A percentile compares a stretch with the other conserved stretches of the same genome.
Conservation (phyloP, 2,329 filamentous ascomycete species). For the Sphaerulina vaccinii region DNA sequence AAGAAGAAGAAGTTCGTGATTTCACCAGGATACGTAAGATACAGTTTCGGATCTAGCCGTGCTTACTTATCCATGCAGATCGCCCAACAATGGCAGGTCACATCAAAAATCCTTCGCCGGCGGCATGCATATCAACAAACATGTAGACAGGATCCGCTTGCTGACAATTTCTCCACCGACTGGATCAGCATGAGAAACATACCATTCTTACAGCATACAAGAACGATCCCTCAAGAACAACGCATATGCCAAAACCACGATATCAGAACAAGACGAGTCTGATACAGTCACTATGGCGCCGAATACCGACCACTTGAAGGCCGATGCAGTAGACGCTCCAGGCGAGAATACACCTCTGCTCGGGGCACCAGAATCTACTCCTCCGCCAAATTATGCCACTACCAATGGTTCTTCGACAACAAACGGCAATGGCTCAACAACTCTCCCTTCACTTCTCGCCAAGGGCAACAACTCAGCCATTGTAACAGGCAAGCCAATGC, state of each 20-base stretch:
- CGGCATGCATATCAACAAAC: not conserved
- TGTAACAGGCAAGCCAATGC: constrained; percentile 50
- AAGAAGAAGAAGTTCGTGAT: not conserved
- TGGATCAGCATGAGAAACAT: no score
- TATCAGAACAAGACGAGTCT: not conserved
- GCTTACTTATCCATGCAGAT: not conserved
- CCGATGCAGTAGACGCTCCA: constrained; percentile 14
- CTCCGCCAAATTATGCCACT: constrained; percentile 11
- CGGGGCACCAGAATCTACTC: constrained; percentile 20
- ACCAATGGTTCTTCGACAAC: constrained; percentile 9
- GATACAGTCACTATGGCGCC: constrained; percentile 15
- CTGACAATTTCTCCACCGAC: not conserved
- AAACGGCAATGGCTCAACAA: not conserved
- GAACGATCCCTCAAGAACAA: no score
- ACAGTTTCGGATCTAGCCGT: not conserved
- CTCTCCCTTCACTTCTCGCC: not conserved
- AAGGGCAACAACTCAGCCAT: not conserved
- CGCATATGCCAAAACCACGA: not conserved
- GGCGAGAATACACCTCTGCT: constrained; percentile 32
- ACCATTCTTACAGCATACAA: no score
- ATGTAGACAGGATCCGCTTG: not conserved
- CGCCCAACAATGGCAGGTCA: not conserved
- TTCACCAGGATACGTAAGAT: not conserved
- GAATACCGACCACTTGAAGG: constrained; percentile 20
- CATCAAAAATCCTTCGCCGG: not conserved